Evolutionary conservation across 2,329 filamentous ascomycete genomes (phyloP), one percentile per base, ranked within the genome.

Genomic region (Xylariaceae sp.): DNA sequence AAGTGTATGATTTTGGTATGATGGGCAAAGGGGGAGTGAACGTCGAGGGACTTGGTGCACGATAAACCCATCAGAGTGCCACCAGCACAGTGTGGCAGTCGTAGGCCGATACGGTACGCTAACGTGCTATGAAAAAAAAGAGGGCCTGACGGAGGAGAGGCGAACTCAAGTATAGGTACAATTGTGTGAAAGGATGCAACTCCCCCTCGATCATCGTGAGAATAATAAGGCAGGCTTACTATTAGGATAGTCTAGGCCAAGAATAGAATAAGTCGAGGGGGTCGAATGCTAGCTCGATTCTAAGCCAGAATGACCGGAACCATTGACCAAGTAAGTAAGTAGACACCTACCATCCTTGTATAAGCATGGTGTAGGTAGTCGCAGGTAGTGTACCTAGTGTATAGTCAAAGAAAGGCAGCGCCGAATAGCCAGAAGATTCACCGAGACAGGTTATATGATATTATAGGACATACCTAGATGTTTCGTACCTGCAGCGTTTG

Each of bases 201-300:
- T 58, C 52, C 56, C 51, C 54, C 50, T 48, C 34, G 47, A 27
- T 43, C 49, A 49, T 50, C 46, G 52, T 52, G 47, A 51, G 34
- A 50, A 47, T 47, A 47, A 57, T 51, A 34, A 5, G 35, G 35
- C 12, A 31, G 54, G 42, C 42, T 46, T 30, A 12, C 12, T 35
- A 9, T 37, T 37, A 37, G 12, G 5, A 37, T 37, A 37, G 3
- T 37, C 57, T 59, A 59, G 39, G 26, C 57, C 51, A n/a, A 50
- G 32, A 57, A 54, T 44, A 51, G 57, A 47, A 57, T 49, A 53
- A 54, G 45, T 46, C 29, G 32, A 55, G 44, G 50, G 31, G 12
- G 27, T 56, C 46, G 39, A 46, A 32, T 45, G 54, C 47, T 19
- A 40, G 51, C 54, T 54, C 52, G 45, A 43, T 47, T 42, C 43